Evolutionary conservation across 257 asterid genomes (phyloP).

Genomic region (Nicotiana knightiana): DNA sequence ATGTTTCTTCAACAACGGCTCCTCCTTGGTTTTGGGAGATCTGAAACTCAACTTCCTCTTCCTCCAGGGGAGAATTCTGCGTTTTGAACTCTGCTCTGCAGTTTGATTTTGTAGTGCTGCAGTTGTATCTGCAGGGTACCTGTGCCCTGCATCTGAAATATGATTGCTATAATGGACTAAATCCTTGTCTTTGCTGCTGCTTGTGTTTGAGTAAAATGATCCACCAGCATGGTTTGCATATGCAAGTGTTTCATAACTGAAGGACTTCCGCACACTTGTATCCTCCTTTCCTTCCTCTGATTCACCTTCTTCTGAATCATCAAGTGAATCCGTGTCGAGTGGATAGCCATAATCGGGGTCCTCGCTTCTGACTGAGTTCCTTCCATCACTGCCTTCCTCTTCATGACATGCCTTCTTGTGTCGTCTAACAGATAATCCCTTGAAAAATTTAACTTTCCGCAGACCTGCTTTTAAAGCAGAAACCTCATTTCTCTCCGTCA

Average conservation of each 20-base stretch:
- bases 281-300: constrained; percentile 32
- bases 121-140: constrained; percentile 11
- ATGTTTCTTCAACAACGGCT: constrained; percentile 58
- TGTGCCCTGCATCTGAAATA: constrained; percentile 18
- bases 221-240: constrained; percentile 59
- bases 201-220: constrained; percentile 30
- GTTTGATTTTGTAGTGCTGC: constrained; percentile 26
- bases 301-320: constrained; percentile 32
- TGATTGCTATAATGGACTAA: constrained; percentile 42
- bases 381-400: constrained; percentile 58
- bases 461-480: constrained; percentile 34
- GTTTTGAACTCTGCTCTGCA: constrained; percentile 33
- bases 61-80: constrained; percentile 64
- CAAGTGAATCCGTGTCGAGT: constrained; percentile 44
- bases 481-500: constrained; percentile 31
- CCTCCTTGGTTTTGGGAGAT: constrained; percentile 62
- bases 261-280: constrained; percentile 33
- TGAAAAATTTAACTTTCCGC: constrained; percentile 36
- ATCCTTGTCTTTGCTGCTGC: constrained; percentile 58
- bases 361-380: constrained; percentile 55
- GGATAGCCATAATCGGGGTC: constrained; percentile 33
- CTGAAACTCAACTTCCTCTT: constrained; percentile 67
- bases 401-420: constrained; percentile 39
- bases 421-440: constrained; percentile 32
- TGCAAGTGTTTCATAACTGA: constrained; percentile 57